Conservation (phyloP, 164 flowering plant species). For the Sextonia rubra region DNA sequence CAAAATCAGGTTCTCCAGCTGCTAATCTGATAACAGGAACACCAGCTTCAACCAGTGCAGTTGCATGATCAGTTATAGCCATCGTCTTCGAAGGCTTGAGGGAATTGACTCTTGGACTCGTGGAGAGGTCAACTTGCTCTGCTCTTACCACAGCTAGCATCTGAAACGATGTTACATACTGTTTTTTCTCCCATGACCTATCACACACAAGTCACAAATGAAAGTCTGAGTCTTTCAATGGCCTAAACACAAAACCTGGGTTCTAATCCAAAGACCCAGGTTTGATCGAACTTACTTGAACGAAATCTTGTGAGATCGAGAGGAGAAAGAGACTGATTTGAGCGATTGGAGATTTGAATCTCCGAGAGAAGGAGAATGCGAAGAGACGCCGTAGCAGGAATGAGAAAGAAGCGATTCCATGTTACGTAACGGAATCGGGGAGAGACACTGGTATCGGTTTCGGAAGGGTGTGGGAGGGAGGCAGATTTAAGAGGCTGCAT, state of each 20-base stretch:
- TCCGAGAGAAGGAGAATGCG: neutral
- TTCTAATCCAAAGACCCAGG: too few species aligned
- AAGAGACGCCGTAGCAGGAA: constrained; percentile 1
- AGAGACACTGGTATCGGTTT: neutral
- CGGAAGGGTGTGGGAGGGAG: neutral
- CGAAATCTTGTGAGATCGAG: constrained; percentile 23
- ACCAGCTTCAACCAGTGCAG: constrained; percentile 85
- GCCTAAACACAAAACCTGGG: too few species aligned
- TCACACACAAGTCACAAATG: neutral
- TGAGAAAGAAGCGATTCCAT: constrained; percentile 5
- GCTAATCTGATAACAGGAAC: constrained; percentile 88
- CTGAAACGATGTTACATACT: constrained; percentile 14
- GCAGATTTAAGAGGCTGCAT: neutral
- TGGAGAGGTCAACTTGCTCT: constrained; percentile 48
- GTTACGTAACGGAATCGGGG: neutral
- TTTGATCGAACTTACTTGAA: constrained; percentile 39
- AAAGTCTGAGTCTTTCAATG: too few species aligned
- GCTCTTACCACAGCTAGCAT: constrained; percentile 35
- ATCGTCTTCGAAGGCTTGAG: constrained; percentile 90
- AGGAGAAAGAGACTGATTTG: constrained; percentile 38
- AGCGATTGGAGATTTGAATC: constrained; percentile 9
- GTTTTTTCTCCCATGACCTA: constrained; percentile 28
- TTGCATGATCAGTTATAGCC: constrained; percentile 83
- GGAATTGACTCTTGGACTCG: constrained; percentile 87
- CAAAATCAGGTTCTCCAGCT: constrained; percentile 97